These are phyloP conservation scores for Wickerhamomyces pijperi DNA, from an alignment of 805 yeast genomes.

Conservation along the genomic window DNA sequence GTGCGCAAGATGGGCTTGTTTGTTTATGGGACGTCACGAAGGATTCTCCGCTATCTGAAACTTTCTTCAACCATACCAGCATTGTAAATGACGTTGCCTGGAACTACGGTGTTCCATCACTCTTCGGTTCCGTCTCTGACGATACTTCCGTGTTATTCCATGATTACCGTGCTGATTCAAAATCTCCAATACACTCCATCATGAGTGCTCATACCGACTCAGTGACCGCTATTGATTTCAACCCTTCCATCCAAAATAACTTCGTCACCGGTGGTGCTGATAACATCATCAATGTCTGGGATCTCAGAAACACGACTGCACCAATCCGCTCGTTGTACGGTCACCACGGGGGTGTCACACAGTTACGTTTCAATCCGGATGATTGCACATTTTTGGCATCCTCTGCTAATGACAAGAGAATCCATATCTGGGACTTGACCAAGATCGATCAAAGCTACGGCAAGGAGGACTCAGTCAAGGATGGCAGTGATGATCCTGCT, in stretches of 20 bases:
- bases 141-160: slow-evolving; percentile 50
- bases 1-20: slow-evolving; percentile 55
- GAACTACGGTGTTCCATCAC: slow-evolving; percentile 28
- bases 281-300: slow-evolving; percentile 64
- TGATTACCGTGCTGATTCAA: slow-evolving; percentile 35
- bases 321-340: slow-evolving; percentile 62
- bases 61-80: slow-evolving; percentile 36
- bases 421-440: slow-evolving; percentile 64
- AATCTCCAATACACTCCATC: slow-evolving; percentile 28
- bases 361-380: slow-evolving; percentile 41
- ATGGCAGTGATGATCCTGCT: slow-evolving; percentile 63
- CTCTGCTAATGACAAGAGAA: slow-evolving; percentile 56
- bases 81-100: slow-evolving; percentile 60
- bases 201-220: slow-evolving; percentile 43
- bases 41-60: slow-evolving; percentile 29
- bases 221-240: slow-evolving; percentile 59
- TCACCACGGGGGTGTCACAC: slow-evolving; percentile 44
- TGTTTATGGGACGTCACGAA: slow-evolving; percentile 55
- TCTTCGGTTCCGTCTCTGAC: slow-evolving; percentile 67
- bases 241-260: slow-evolving; percentile 39
- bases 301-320: slow-evolving; percentile 46
- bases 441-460: slow-evolving; percentile 46
- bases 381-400: slow-evolving; percentile 37
- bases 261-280: slow-evolving; percentile 76
- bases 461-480: slow-evolving; percentile 40